Evolutionary conservation across 2,329 filamentous ascomycete species (phyloP).

Genomic region (Penicillium digitatum): DNA sequence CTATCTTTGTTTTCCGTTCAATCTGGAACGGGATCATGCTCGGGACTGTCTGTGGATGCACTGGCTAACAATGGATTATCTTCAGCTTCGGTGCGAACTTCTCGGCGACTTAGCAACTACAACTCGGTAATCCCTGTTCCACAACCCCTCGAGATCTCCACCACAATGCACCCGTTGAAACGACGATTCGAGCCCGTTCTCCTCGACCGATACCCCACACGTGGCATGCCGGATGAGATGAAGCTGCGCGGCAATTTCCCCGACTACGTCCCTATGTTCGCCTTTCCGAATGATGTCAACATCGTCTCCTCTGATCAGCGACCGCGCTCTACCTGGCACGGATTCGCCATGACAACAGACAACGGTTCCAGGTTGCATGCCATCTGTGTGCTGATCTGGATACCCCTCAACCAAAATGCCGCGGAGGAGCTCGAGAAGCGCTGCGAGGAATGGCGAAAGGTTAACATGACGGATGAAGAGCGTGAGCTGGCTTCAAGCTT

Average conservation of each 20-base stretch:
- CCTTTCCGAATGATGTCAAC: constrained; percentile 95
- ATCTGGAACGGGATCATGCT: neutral
- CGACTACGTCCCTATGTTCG: constrained; percentile 98
- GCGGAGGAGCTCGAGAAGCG: constrained; percentile 70
- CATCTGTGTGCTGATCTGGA: constrained; percentile 89
- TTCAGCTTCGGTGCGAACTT: constrained; percentile 68
- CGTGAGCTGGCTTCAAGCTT: constrained; percentile 88
- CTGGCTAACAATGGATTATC: neutral
- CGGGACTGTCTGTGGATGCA: neutral
- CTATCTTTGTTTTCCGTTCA: neutral
- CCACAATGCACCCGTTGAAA: constrained; percentile 92
- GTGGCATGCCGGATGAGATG: constrained; percentile 73
- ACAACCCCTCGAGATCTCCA: constrained; percentile 81
- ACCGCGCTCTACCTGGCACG: constrained; percentile 96
- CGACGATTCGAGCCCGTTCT: constrained; percentile 94
- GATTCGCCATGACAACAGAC: constrained; percentile 94
- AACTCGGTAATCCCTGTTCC: constrained; percentile 95
- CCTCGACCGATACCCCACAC: constrained; percentile 86
- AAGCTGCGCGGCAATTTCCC: constrained; percentile 81
- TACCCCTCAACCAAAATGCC: constrained; percentile 73
- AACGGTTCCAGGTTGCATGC: constrained; percentile 91
- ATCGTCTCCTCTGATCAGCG: constrained; percentile 93
- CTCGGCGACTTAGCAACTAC: constrained; percentile 89
- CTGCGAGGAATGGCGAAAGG: constrained; percentile 82
- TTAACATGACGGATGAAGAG: constrained; percentile 98